Conservation (phyloP, 495 filamentous ascomycete species). For the Penicillium psychrofluorescens region DNA sequence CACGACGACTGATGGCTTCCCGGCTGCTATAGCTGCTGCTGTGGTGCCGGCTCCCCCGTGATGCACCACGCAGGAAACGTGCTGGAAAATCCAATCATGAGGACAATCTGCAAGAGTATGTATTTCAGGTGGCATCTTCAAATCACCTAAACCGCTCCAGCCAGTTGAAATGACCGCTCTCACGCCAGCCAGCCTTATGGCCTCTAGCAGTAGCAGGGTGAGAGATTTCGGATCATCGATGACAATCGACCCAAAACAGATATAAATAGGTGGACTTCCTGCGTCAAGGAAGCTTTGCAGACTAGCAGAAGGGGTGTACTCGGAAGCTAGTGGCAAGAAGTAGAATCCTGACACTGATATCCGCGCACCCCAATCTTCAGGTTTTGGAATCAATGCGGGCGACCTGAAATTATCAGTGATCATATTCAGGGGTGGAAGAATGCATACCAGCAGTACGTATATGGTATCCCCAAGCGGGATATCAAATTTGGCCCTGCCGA, state of each 20-base stretch:
- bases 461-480: slow-evolving; percentile 57
- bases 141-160: slow-evolving; percentile 62
- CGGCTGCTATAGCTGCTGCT: slow-evolving; percentile 60
- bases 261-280: slow-evolving; percentile 64
- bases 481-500: slow-evolving; percentile 60
- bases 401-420: slow-evolving; percentile 33
- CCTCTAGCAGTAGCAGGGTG: slow-evolving; percentile 60
- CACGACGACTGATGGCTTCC: slow-evolving; percentile 64
- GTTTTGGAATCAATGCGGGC: slow-evolving; percentile 70
- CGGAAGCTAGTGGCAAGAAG: slow-evolving; percentile 52
- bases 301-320: slow-evolving; percentile 53
- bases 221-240: slow-evolving; percentile 61
- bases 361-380: slow-evolving; percentile 65
- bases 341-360: slow-evolving; percentile 66
- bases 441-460: slow-evolving; percentile 67
- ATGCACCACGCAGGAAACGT: slow-evolving; percentile 67
- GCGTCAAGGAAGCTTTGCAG: slow-evolving; percentile 54
- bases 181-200: slow-evolving; percentile 52
- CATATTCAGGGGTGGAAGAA: neutral
- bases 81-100: slow-evolving; percentile 75
- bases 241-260: slow-evolving; percentile 74
- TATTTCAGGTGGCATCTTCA: slow-evolving; percentile 46
- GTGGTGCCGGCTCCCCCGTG: slow-evolving; percentile 79
- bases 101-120: slow-evolving; percentile 74
- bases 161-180: slow-evolving; percentile 68